Evolutionary conservation across 441 rosid genomes (phyloP).

Genomic region (Hura crepitans): DNA sequence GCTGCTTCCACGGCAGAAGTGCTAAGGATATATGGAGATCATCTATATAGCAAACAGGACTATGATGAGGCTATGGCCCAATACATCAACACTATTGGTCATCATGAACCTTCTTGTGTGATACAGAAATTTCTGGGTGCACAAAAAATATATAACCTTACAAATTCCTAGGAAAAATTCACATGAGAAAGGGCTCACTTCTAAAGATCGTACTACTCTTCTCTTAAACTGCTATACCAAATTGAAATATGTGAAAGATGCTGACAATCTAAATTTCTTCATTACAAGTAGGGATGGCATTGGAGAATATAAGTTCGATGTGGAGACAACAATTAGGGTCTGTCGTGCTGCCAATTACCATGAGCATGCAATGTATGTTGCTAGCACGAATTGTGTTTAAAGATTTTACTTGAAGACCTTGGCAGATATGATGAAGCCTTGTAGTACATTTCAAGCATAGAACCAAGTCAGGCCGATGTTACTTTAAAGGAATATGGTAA

Average conservation of each 20-base stretch:
- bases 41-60: constrained; percentile 89
- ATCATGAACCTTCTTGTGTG: constrained; percentile 96
- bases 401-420: constrained; percentile 94
- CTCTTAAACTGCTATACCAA: constrained; percentile 94
- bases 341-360: constrained; percentile 98
- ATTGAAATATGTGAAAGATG: constrained; percentile 95
- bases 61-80: constrained; percentile 96
- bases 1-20: constrained; percentile 98
- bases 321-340: constrained; percentile 96
- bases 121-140: constrained; percentile 98
- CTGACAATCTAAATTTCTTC: constrained; percentile 82
- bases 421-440: constrained; percentile 92
- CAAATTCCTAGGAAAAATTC: constrained; percentile 89
- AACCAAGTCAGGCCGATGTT: constrained; percentile 91
- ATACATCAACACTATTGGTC: constrained; percentile 86
- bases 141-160: constrained; percentile 95
- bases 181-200: constrained; percentile 95
- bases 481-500: constrained; percentile 96
- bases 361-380: constrained; percentile 98
- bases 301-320: constrained; percentile 93
- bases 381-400: constrained; percentile 91
- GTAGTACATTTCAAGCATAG: constrained; percentile 84
- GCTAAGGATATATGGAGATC: constrained; percentile 93
- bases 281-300: constrained; percentile 83
- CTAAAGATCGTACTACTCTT: constrained; percentile 96